Percentiles rank a stretch among this genome's conserved stretches.
Evolutionary conservation across 768 basidiomycete genomes (phyloP).

Genomic region (Boletus sp.): DNA sequence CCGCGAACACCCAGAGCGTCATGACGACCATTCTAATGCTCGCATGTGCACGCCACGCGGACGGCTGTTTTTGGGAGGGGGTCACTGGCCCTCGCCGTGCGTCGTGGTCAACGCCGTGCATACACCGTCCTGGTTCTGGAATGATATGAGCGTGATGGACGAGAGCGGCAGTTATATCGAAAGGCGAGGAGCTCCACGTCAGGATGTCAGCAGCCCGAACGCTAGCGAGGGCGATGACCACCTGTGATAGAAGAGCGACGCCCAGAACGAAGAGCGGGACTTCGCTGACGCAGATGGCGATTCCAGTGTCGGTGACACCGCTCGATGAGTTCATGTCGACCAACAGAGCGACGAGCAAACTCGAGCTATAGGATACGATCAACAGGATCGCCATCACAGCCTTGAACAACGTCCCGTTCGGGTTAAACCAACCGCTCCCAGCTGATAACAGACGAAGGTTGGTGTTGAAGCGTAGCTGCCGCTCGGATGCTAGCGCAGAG

Average conservation of each 20-base stretch:
- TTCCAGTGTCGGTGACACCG: not conserved
- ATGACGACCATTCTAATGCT: conserved; percentile 23
- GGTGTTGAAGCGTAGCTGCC: conserved; percentile 26
- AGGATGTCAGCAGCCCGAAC: conserved; percentile 21
- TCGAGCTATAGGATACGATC: conserved; percentile 29
- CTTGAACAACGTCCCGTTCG: conserved; percentile 26
- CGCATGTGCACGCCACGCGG: conserved; percentile 29
- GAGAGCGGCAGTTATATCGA: conserved; percentile 32
- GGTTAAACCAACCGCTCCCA: conserved; percentile 12
- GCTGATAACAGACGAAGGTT: conserved; percentile 32
- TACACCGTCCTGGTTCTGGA: conserved; percentile 22
- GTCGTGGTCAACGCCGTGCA: conserved; percentile 21
- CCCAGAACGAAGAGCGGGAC: conserved; percentile 31
- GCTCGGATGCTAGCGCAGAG: conserved; percentile 26
- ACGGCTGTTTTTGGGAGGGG: conserved; percentile 21
- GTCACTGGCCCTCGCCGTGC: conserved; percentile 6
- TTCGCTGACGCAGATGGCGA: conserved; percentile 21
- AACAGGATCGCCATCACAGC: conserved; percentile 27
- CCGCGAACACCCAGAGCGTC: conserved; percentile 25
- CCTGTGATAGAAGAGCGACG: conserved; percentile 23
- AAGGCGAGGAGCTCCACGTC: conserved; percentile 34
- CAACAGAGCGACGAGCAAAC: conserved; percentile 21
- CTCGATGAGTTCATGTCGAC: conserved; percentile 19
- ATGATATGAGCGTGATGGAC: conserved; percentile 26
- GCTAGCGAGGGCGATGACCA: conserved; percentile 22